Base-by-base conservation (phyloP, 2,329 filamentous ascomycete genomes). In the Nothomitra cinnamomea region DNA sequence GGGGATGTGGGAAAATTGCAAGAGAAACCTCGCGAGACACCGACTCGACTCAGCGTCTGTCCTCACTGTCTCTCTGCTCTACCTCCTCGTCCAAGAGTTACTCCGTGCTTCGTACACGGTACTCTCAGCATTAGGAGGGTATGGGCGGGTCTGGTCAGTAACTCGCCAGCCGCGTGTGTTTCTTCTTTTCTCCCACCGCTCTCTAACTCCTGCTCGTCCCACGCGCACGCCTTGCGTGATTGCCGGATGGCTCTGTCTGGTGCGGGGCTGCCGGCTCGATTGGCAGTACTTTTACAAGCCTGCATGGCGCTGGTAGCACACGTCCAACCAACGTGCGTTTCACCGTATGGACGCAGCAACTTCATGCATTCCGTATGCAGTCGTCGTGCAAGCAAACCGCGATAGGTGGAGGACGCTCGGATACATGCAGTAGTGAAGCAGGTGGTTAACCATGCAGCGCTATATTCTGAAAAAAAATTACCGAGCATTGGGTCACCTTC, bases 311-410 rank as follows among this genome's bases (percentile, higher is more conserved):
- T 32, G 28, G 28, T 32, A 4, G 28, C 28, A 32, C 28, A 10
- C 28, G 28, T 32, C 28, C 28, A 32, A 32, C 28, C 28, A 32
- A 10, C 28, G 28, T 32, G 28, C 28, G 28, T 32, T 32, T 32
- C 28, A 50, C 6, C 10, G 24, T 3, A 3, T 8, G 17, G 47
- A 24, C 47, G 62, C 62, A 67, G 77, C 77, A 74, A 73, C 12
- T 49, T 15, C 25, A n/a, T 28, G 21, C 70, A 63, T 73, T 70
- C 63, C 67, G 67, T 60, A 74, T 76, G 71, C 72, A 72, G 63
- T 63, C 69, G 56, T 76, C 69, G 61, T 78, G 74, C 66, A 70
- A 72, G 64, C 65, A 69, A 62, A 66, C 68, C 70, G 59, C 64
- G 78, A 63, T 70, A 71, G 51, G 71, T 78, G 24, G 45, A 35